Percentiles rank a stretch among this genome's conserved stretches.
Conservation (phyloP, 371 early-diverging fungal species). For the Enterospora canceri region DNA sequence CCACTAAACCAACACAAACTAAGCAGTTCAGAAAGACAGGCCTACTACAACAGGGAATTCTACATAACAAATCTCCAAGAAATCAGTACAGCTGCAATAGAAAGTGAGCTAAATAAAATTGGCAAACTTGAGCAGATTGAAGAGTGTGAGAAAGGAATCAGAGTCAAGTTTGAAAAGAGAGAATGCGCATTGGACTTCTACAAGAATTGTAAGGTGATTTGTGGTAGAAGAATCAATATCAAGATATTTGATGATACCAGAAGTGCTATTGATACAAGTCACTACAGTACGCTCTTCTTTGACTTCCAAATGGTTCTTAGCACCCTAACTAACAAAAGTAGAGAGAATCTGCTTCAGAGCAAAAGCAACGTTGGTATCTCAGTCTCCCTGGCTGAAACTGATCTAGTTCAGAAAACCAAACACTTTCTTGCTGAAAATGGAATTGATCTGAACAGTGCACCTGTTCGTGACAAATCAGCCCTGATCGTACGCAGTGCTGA, state of each 20-base stretch:
- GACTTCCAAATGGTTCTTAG: constrained; percentile 55
- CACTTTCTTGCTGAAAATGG: constrained; percentile 46
- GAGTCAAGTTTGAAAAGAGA: constrained; percentile 36
- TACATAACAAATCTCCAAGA: not conserved
- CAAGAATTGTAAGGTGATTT: constrained; percentile 20
- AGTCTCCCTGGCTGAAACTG: constrained; percentile 52
- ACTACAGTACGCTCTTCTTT: constrained; percentile 55
- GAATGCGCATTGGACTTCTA: constrained; percentile 38
- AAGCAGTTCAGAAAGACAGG: too few species aligned
- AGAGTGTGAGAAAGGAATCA: not conserved
- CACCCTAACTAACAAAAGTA: constrained; percentile 31
- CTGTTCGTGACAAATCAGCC: constrained; percentile 13
- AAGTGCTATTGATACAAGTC: constrained; percentile 1
- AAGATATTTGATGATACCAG: constrained; percentile 31
- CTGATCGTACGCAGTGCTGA: constrained; percentile 44
- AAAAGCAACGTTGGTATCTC: constrained; percentile 43
- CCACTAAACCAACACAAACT: too few species aligned
- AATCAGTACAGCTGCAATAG: not conserved
- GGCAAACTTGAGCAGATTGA: constrained; percentile 13
- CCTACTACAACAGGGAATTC: not conserved
- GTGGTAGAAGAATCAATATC: constrained; percentile 35
- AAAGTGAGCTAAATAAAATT: not conserved
- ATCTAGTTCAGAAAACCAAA: constrained; percentile 53
- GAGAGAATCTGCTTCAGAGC: constrained; percentile 42
- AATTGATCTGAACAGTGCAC: constrained; percentile 17